Evolutionary conservation across 1,139 yeast genomes (phyloP).

Genomic region (Kodamaea anthophila): DNA sequence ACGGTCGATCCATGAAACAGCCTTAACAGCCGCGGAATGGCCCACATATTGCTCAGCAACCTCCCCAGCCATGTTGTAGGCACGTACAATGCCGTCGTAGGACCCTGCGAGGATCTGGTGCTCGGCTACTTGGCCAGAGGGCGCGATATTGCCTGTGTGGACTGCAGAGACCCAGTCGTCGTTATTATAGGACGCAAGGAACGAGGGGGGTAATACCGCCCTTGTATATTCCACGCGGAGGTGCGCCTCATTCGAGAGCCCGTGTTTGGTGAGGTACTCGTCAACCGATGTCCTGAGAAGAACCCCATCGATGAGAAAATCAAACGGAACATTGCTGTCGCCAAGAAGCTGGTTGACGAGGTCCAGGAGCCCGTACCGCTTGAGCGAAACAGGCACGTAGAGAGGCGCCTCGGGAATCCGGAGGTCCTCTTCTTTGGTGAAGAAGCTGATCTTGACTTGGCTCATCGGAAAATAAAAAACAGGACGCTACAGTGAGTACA

Average conservation of each 20-base stretch:
- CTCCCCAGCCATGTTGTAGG: constrained; percentile 81
- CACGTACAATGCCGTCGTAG: constrained; percentile 89
- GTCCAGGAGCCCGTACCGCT: constrained; percentile 89
- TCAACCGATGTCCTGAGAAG: constrained; percentile 72
- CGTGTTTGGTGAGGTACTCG: constrained; percentile 70
- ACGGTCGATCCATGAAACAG: constrained; percentile 71
- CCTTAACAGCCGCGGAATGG: constrained; percentile 79
- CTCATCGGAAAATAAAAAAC: constrained; percentile 6
- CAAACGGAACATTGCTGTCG: constrained; percentile 73
- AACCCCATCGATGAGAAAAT: constrained; percentile 82
- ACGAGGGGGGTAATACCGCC: constrained; percentile 90
- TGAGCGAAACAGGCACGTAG: constrained; percentile 78
- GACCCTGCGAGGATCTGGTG: constrained; percentile 78
- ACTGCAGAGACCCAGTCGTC: constrained; percentile 95
- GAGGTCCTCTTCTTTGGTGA: constrained; percentile 79
- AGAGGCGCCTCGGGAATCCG: constrained; percentile 80
- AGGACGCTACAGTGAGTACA: too few species aligned
- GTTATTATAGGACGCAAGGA: constrained; percentile 78
- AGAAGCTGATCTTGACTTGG: constrained; percentile 69
- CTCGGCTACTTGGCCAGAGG: constrained; percentile 8
- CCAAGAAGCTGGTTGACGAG: constrained; percentile 84
- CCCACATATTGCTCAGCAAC: constrained; percentile 80
- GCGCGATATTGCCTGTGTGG: constrained; percentile 37
- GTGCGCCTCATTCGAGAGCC: constrained; percentile 76
- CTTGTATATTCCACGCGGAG: constrained; percentile 83